Evolutionary conservation across 306 rosid species (phyloP).

Genomic region (Sindora glabra): DNA sequence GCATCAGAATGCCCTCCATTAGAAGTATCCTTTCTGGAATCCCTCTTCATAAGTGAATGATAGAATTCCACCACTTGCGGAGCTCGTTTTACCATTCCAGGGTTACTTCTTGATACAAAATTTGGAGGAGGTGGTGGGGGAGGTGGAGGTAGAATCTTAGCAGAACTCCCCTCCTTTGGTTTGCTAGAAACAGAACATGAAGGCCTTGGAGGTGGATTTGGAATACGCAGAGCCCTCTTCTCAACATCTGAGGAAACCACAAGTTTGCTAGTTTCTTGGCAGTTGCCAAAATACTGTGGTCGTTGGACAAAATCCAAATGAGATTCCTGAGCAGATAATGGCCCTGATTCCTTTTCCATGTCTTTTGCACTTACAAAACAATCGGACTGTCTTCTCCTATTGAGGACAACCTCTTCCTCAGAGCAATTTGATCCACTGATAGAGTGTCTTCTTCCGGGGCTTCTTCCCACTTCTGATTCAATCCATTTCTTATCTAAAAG

Average conservation of each 20-base stretch:
- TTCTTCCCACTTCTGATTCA: slow-evolving; percentile 47
- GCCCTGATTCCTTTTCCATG: slow-evolving; percentile 44
- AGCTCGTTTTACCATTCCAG: slow-evolving; percentile 66
- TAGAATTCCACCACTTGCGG: slow-evolving; percentile 96
- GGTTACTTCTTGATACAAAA: slow-evolving; percentile 38
- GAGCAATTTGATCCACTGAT: slow-evolving; percentile 72
- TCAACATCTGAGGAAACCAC: slow-evolving; percentile 58
- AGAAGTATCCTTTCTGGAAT: slow-evolving; percentile 80
- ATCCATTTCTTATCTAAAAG: slow-evolving; percentile 49
- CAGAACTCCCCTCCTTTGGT: slow-evolving; percentile 33
- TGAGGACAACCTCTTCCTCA: slow-evolving; percentile 49
- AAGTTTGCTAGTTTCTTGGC: slow-evolving; percentile 51
- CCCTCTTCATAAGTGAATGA: slow-evolving; percentile 97
- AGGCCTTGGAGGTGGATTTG: slow-evolving; percentile 97
- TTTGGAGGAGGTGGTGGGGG: slow-evolving; percentile 80
- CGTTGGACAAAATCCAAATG: slow-evolving; percentile 45
- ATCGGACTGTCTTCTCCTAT: slow-evolving; percentile 82
- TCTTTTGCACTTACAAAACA: slow-evolving; percentile 58
- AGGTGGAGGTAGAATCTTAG: slow-evolving; percentile 60
- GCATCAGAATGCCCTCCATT: slow-evolving; percentile 67
- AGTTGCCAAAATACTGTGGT: slow-evolving; percentile 35
- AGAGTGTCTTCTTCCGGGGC: slow-evolving; percentile 87
- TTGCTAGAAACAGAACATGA: slow-evolving; percentile 51
- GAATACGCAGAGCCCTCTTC: slow-evolving; percentile 80
- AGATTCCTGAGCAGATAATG: slow-evolving; percentile 42